Evolutionary conservation across 352 stramenopile genomes (phyloP), one percentile per base, ranked within the genome.

Genomic region (Globisporangium cystogenes): DNA sequence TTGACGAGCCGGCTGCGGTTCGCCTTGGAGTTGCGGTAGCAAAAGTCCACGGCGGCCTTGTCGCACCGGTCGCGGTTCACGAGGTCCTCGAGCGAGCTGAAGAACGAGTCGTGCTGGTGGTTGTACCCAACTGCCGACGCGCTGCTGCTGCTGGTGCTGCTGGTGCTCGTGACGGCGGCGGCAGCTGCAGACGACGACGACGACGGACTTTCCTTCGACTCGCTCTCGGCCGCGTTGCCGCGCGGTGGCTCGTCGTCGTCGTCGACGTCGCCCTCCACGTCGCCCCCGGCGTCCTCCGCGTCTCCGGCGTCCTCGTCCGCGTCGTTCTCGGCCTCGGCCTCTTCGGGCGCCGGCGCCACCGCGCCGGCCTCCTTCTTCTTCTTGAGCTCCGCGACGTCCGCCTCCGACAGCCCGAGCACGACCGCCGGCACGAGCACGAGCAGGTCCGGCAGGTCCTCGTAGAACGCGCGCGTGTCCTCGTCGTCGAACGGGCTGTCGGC

Each of bases 361-460:
- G 57, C 66, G 11, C 52, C 58, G 4, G 67, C 60, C 42, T 93
- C 72, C 59, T 87, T 84, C 62, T 92, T 90, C 63, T 91, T 88
- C 61, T 87, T 86, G 21, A 98, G 64, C 76, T 96, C 70, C 27
- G 68, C 61, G 43, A 83, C 73, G 84, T 98, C 70, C 57, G 72
- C 85, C 46, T 96, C 87, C 26, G 91, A 96, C 5, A 97, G 72
- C 10, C 90, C 93, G 12, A 98, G 76, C 40, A 98, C 87, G 7
- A 98, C 92, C 0, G 93, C 87, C 24, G 96, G 96, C 41, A 99
- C 90, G 4, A 96, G 86, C 41, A 95, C 90, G 10, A 99, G 72
- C 29, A 99, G 70, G 64, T 99, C 92, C 14, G 96, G 96, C 51
- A 99, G 64, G 67, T 99, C 95, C 68, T 97, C 91, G 63, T 99